Evolutionary conservation across 176 grass and related monocot species (phyloP), one percentile per base, ranked within the genome.

Genomic region (Urochloa ruziziensis): DNA sequence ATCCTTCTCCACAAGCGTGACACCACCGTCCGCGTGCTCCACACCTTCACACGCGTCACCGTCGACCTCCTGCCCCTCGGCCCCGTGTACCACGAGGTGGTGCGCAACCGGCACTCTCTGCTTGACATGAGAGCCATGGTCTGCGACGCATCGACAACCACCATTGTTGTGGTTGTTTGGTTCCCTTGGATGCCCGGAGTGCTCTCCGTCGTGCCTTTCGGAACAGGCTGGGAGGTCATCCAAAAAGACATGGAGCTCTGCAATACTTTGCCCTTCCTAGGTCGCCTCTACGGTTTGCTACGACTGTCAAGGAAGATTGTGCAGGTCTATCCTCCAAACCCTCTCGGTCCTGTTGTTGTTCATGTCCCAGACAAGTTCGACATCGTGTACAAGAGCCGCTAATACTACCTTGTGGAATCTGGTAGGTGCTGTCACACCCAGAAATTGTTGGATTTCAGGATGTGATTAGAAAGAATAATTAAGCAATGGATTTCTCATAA

Each of bases 371-470:
- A 6, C 7, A 54, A 18, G 2, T 54, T 80, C 27, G 78, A 62
- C 7, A 19, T 21, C 52, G 3, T 51, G n/a, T n/a, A n/a, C n/a
- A n/a, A n/a, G n/a, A n/a, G 48, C 3, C 48, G 18, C 3, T 79
- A 6, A 1, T 49, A n/a, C 77, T 75, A 87, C 24, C 67, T 87
- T 1, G 77, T 82, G 14, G 76, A 82, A 16, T 82, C 13, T 5
- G 72, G 67, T 18, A 23, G 71, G 2, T 75, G 44, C 46, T 88
- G 17, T n/a, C n/a, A n/a, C n/a, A n/a, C n/a, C n/a, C n/a, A n/a
- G n/a, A n/a, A n/a, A n/a, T n/a, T n/a, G n/a, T n/a, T n/a, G n/a
- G n/a, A n/a, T n/a, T n/a, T n/a, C n/a, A n/a, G n/a, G n/a, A n/a
- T n/a, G n/a, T n/a, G n/a, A n/a, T n/a, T n/a, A n/a, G n/a, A n/a